Conservation (phyloP, 1,284 basidiomycete genomes). For the Tylopilus sp. region DNA sequence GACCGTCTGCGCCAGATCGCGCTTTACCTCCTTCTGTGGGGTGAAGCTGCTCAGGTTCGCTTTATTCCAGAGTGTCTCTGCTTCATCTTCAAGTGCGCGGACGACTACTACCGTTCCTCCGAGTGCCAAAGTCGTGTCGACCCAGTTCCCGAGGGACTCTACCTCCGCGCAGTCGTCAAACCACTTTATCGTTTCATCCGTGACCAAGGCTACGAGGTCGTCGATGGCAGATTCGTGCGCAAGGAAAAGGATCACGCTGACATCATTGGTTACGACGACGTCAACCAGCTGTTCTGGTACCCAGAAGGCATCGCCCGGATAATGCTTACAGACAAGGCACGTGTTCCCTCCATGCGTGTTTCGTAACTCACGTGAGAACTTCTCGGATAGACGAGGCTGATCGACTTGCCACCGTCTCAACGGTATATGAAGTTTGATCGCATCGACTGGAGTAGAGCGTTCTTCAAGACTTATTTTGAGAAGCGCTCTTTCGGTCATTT, state of each 20-base stretch:
- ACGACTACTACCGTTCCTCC: slow-evolving; percentile 99
- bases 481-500: slow-evolving; percentile 92
- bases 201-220: slow-evolving; percentile 96
- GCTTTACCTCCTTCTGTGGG: slow-evolving; percentile 94
- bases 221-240: slow-evolving; percentile 92
- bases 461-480: slow-evolving; percentile 97
- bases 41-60: slow-evolving; percentile 97
- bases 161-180: slow-evolving; percentile 86
- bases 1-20: slow-evolving; percentile 96
- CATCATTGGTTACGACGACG: slow-evolving; percentile 98
- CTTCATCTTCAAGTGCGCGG: slow-evolving; percentile 99
- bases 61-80: slow-evolving; percentile 96
- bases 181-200: slow-evolving; percentile 97
- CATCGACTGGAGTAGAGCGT: slow-evolving; percentile 89
- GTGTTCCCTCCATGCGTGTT: slow-evolving; percentile 8
- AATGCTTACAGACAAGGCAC: slow-evolving; percentile 79
- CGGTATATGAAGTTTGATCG: slow-evolving; percentile 94
- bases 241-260: slow-evolving; percentile 90
- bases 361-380: slow-evolving; percentile 1
- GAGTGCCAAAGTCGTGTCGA: slow-evolving; percentile 95
- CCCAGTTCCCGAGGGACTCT: slow-evolving; percentile 92
- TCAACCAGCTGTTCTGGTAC: slow-evolving; percentile 99
- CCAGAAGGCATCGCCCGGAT: slow-evolving; percentile 97
- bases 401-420: slow-evolving; percentile 83
- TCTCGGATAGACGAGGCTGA: slow-evolving; percentile 65